These are phyloP conservation scores for Rhodomyrtus psidioides DNA, from an alignment of 441 rosid species.

Conservation along the genomic window DNA sequence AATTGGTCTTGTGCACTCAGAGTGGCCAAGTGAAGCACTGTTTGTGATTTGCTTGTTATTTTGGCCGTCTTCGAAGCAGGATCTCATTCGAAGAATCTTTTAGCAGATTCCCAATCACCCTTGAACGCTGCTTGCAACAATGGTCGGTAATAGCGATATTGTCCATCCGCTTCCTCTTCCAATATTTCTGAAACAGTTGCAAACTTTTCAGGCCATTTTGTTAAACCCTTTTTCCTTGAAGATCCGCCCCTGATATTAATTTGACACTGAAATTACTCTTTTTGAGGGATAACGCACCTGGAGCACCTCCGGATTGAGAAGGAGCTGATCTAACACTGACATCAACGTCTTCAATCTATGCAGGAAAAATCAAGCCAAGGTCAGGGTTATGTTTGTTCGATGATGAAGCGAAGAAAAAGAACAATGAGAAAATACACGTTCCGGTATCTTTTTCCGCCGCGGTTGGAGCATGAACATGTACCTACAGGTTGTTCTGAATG, in stretches of 20 bases:
- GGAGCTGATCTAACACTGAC: background rate
- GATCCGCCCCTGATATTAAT: background rate
- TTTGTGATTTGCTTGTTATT: background rate
- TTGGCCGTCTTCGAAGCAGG: background rate
- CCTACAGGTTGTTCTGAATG: background rate
- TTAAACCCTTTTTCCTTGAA: background rate
- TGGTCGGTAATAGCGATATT: background rate
- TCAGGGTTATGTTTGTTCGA: background rate
- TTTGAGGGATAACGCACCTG: too few relatives aligned
- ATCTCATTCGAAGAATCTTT: fast-evolving
- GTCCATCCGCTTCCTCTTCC: background rate
- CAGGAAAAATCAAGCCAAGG: background rate
- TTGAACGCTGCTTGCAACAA: background rate
- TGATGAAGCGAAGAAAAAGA: background rate
- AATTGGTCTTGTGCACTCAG: background rate
- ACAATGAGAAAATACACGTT: background rate
- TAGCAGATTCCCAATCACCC: background rate
- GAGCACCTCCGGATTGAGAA: too few relatives aligned
- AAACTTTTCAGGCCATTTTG: background rate
- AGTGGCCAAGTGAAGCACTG: background rate
- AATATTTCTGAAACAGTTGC: background rate
- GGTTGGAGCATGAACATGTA: background rate
- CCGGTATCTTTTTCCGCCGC: background rate
- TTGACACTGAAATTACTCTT: background rate
- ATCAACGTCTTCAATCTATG: background rate